These are phyloP conservation scores for Nadsonia fulvescens DNA, from an alignment of 805 yeast genomes.

Conservation along the genomic window DNA sequence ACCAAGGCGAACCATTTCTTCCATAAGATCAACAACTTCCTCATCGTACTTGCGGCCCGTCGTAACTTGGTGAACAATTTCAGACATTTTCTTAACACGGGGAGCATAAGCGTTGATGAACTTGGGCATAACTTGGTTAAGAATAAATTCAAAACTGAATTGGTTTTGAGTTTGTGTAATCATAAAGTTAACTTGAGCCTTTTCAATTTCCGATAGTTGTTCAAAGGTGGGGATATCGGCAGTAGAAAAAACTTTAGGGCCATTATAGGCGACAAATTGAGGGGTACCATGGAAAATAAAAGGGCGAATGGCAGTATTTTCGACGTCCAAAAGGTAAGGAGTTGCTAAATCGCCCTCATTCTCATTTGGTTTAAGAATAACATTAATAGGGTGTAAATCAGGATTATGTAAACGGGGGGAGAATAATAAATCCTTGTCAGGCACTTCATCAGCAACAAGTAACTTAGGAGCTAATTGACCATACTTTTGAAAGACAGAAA, in stretches of 20 bases:
- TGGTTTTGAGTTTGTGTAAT: conserved; percentile 82
- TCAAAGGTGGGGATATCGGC: conserved; percentile 61
- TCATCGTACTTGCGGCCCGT: conserved; percentile 10
- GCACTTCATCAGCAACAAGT: conserved; percentile 28
- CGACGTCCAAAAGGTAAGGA: conserved; percentile 59
- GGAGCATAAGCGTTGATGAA: conserved; percentile 74
- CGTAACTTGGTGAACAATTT: conserved; percentile 17
- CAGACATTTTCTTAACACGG: conserved; percentile 34
- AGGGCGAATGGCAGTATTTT: conserved; percentile 66
- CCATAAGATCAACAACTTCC: conserved; percentile 16
- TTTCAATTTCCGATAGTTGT: conserved; percentile 48
- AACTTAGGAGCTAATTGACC: conserved; percentile 36
- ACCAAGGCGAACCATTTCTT: conserved; percentile 14
- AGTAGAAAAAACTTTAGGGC: conserved; percentile 67
- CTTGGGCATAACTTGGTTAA: conserved; percentile 38
- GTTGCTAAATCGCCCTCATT: conserved; percentile 18
- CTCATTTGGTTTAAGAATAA: conserved; percentile 37
- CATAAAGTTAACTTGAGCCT: conserved; percentile 72
- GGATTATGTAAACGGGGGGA: conserved; percentile 62
- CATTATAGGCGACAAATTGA: conserved; percentile 67
- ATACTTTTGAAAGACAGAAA: conserved; percentile 45
- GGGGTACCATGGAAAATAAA: conserved; percentile 66
- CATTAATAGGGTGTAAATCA: conserved; percentile 84
- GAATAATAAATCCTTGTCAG: conserved; percentile 33
- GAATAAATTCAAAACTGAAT: conserved; percentile 64